A percentile compares a stretch with the other conserved stretches of the same genome.
phyloP scores from a whole-genome alignment of 768 basidiomycete species.

The Tylopilus subfusipes region DNA sequence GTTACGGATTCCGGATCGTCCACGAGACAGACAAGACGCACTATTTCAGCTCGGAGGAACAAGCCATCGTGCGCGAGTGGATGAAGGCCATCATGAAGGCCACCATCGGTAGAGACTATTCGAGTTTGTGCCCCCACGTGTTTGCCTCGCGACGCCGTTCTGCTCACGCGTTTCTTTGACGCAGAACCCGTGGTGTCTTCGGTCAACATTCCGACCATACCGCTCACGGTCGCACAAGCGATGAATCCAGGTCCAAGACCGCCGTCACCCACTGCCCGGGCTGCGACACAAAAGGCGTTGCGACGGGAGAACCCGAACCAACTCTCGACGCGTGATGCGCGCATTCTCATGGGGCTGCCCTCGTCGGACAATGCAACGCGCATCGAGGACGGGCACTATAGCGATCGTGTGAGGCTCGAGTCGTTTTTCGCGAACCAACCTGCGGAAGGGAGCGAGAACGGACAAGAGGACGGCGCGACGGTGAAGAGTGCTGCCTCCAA shows the following conservation, averaged over 20 bases:
- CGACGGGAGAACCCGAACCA: slow-evolving; percentile 83
- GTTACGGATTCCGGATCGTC: slow-evolving; percentile 92
- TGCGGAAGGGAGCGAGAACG: slow-evolving; percentile 15
- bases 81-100: slow-evolving; percentile 99
- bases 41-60: slow-evolving; percentile 90
- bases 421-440: slow-evolving; percentile 52
- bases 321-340: slow-evolving; percentile 75
- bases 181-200: slow-evolving; percentile 93
- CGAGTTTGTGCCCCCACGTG: slow-evolving; percentile 51
- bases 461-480: slow-evolving; percentile 8
- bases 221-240: slow-evolving; percentile 89
- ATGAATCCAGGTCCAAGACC: slow-evolving; percentile 96
- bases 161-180: neutral
- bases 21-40: slow-evolving; percentile 87
- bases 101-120: slow-evolving; percentile 91
- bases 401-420: slow-evolving; percentile 49
- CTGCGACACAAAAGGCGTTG: slow-evolving; percentile 82
- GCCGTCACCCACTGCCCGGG: slow-evolving; percentile 85
- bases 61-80: slow-evolving; percentile 85
- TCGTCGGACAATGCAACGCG: slow-evolving; percentile 23
- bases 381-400: slow-evolving; percentile 27
- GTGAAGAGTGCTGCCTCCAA: slow-evolving; percentile 8
- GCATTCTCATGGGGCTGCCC: slow-evolving; percentile 65
- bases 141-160: neutral
- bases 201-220: slow-evolving; percentile 95